Conservation (phyloP, 257 asterid genomes). For the Fraxinus cuspidata region DNA sequence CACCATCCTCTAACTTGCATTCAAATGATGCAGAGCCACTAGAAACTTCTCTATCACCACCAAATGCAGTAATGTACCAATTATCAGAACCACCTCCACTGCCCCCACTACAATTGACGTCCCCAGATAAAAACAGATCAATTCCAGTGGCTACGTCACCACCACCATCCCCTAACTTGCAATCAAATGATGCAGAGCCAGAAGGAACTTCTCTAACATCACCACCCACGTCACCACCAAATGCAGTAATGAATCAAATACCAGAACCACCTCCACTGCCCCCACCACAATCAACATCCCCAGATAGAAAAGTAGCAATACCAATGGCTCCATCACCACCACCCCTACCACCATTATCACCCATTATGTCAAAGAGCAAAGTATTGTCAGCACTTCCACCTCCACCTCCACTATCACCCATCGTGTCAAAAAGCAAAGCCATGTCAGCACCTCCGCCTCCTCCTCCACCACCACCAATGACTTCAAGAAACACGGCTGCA, state of each 20-base stretch:
- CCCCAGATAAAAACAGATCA: conserved; percentile 8
- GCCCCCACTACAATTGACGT: background rate
- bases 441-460: background rate
- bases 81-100: conserved; percentile 19
- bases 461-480: conserved; percentile 29
- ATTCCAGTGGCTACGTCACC: conserved; percentile 20
- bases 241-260: conserved; percentile 18
- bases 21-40: conserved; percentile 21
- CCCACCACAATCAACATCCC: background rate
- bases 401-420: conserved; percentile 38
- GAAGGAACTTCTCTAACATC: conserved; percentile 7
- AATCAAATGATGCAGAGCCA: conserved; percentile 21
- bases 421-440: background rate
- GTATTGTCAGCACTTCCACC: conserved; percentile 18
- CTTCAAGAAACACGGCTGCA: conserved; percentile 6
- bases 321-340: conserved; percentile 23
- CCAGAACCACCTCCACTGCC: conserved; percentile 19
- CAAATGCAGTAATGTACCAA: conserved; percentile 17
- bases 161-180: conserved; percentile 25
- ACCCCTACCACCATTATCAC: conserved; percentile 5
- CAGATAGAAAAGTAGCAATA: conserved; percentile 10
- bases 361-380: background rate
- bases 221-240: conserved; percentile 15
- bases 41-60: conserved; percentile 6
- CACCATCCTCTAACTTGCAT: conserved; percentile 30